These are phyloP conservation scores for Taxawa tesnikishii DNA, from an alignment of 2,329 filamentous ascomycete genomes.

Conservation along the genomic window DNA sequence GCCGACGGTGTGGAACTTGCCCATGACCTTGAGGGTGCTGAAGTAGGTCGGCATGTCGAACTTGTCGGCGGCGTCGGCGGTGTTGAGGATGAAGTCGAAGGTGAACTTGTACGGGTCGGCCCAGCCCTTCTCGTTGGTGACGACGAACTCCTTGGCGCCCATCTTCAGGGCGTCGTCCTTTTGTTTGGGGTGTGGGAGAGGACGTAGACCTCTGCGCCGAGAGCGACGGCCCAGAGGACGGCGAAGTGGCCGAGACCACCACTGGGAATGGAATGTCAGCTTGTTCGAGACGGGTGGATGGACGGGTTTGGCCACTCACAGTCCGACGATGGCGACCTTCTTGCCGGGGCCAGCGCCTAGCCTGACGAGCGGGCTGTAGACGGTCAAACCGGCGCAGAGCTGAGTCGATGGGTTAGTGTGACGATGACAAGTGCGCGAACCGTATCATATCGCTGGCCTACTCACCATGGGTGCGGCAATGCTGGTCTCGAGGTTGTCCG, in stretches of 20 bases:
- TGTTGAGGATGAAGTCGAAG: constrained; percentile 69
- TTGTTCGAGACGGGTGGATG: no score
- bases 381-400: constrained; percentile 75
- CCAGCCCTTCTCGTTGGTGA: constrained; percentile 46
- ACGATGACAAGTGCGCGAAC: no score
- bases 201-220: constrained; percentile 50
- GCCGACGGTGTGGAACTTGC: constrained; percentile 67
- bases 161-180: constrained; percentile 47
- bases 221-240: constrained; percentile 35
- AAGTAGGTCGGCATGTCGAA: constrained; percentile 64
- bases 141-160: constrained; percentile 49
- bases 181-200: constrained; percentile 48
- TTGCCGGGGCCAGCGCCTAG: constrained; percentile 66
- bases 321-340: constrained; percentile 63
- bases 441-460: not conserved
- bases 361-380: constrained; percentile 64
- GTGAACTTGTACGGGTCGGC: constrained; percentile 42
- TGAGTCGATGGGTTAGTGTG: constrained; percentile 1
- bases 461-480: constrained; percentile 54
- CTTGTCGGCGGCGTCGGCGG: constrained; percentile 54
- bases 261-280: no score
- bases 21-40: constrained; percentile 68
- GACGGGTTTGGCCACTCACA: no score
- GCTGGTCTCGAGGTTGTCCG: constrained; percentile 49
- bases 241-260: constrained; percentile 39